Conservation (phyloP, 768 basidiomycete genomes). For the Ramaria sp. region DNA sequence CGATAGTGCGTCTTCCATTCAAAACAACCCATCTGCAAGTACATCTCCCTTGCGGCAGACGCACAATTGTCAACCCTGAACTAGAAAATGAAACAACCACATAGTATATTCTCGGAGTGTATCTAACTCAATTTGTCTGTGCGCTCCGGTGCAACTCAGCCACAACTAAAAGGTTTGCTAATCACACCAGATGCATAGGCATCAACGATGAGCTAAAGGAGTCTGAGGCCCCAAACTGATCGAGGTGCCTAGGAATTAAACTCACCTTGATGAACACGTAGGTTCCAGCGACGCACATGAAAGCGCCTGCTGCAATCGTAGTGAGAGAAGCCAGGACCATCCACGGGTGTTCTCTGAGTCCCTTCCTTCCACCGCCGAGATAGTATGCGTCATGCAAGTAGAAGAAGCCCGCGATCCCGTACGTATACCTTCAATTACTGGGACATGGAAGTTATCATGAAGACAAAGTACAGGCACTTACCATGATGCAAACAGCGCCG, state of each 20-base stretch:
- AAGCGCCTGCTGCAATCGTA: conserved; percentile 37
- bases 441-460: conserved; percentile 11
- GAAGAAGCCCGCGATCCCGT: conserved; percentile 26
- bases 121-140: too few relatives aligned
- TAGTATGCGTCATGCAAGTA: conserved; percentile 41
- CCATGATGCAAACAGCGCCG: conserved; percentile 47
- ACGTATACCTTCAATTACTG: conserved; percentile 10
- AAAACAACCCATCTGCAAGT: too few relatives aligned
- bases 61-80: too few relatives aligned
- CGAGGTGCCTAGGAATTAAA: background rate
- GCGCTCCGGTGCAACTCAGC: too few relatives aligned
- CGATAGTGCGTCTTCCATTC: too few relatives aligned
- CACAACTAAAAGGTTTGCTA: conserved; percentile 37
- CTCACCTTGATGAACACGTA: conserved; percentile 40
- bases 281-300: conserved; percentile 42
- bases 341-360: conserved; percentile 22
- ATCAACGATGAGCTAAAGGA: conserved; percentile 23
- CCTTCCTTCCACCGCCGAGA: conserved; percentile 25
- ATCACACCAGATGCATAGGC: conserved; percentile 32
- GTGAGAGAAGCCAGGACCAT: conserved; percentile 27
- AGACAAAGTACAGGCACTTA: conserved; percentile 44
- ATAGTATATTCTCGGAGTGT: too few relatives aligned
- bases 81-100: too few relatives aligned
- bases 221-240: background rate
- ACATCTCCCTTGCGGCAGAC: too few relatives aligned